These are phyloP conservation scores for Coffea eugenioides DNA, from an alignment of 257 asterid species.

Conservation along the genomic window DNA sequence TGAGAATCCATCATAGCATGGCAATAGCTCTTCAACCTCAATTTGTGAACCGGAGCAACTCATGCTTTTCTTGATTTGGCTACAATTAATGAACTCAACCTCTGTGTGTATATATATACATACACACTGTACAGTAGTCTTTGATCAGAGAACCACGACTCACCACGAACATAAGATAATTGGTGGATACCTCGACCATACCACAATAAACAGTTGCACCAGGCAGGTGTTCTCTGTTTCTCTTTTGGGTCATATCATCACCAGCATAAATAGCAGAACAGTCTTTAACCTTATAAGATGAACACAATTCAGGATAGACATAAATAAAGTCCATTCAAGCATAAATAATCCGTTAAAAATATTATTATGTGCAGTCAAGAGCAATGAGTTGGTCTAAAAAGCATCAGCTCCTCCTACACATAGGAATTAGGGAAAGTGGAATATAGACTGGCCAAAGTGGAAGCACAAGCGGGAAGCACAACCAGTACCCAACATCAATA, in stretches of 20 bases:
- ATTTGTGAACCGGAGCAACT: slow-evolving; percentile 66
- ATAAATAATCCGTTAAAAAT: too few species aligned
- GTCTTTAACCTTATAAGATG: too few species aligned
- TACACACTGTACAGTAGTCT: slow-evolving; percentile 79
- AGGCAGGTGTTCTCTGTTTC: slow-evolving; percentile 91
- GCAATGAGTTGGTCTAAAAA: too few species aligned
- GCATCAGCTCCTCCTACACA: too few species aligned
- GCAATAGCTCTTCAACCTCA: slow-evolving; percentile 91
- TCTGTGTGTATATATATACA: slow-evolving; percentile 40
- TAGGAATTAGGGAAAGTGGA: too few species aligned
- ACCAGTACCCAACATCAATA: too few species aligned
- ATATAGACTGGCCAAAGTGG: too few species aligned
- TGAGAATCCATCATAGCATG: slow-evolving; percentile 43
- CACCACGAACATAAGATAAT: slow-evolving; percentile 90
- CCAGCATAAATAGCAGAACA: slow-evolving; percentile 46
- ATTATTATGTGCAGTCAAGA: too few species aligned
- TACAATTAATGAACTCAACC: slow-evolving; percentile 73
- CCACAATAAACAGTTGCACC: slow-evolving; percentile 99
- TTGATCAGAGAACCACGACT: slow-evolving; percentile 92
- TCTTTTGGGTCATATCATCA: slow-evolving; percentile 67
- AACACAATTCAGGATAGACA: too few species aligned
- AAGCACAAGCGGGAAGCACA: too few species aligned
- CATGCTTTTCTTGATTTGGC: slow-evolving; percentile 61
- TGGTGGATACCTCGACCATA: slow-evolving; percentile 85
- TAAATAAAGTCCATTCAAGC: too few species aligned